These are phyloP conservation scores for Zymoseptoria ardabiliae DNA, from an alignment of 2,329 filamentous ascomycete genomes.

Conservation along the genomic window DNA sequence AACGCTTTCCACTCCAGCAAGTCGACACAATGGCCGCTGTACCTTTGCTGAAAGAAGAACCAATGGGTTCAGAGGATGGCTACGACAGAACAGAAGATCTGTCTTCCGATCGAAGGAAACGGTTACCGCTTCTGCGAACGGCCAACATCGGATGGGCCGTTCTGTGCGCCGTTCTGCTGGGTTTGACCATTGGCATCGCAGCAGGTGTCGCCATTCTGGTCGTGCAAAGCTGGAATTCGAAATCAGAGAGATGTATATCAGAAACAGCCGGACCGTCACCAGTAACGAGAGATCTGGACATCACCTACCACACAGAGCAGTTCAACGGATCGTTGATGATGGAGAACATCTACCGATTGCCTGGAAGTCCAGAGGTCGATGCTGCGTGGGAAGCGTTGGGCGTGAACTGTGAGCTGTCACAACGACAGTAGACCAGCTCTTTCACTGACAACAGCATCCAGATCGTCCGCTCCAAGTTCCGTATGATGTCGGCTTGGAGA, in stretches of 20 bases:
- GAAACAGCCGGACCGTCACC: constrained; percentile 10
- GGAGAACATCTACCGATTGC: constrained; percentile 47
- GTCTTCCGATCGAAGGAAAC: neutral
- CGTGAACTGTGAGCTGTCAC: constrained; percentile 34
- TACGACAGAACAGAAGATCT: constrained; percentile 12
- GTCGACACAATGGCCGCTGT: constrained; percentile 5
- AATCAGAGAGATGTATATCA: constrained; percentile 1
- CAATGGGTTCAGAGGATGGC: constrained; percentile 6
- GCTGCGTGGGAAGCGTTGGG: constrained; percentile 50
- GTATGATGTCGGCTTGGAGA: constrained; percentile 20
- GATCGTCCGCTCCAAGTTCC: constrained; percentile 10
- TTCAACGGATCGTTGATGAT: constrained; percentile 54
- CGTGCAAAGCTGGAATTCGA: constrained; percentile 5
- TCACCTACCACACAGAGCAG: constrained; percentile 13
- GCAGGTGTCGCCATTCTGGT: constrained; percentile 10
- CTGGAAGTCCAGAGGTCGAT: constrained; percentile 41
- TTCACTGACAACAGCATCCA: neutral
- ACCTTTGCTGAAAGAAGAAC: constrained; percentile 8
- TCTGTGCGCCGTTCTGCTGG: constrained; percentile 8
- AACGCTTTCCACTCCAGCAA: neutral
- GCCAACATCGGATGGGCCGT: constrained; percentile 12
- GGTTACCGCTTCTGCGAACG: constrained; percentile 2
- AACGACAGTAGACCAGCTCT: neutral
- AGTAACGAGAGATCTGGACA: constrained; percentile 12
- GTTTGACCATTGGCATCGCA: constrained; percentile 12